Percentiles rank a stretch among this genome's conserved stretches.
phyloP scores from a whole-genome alignment of 2,329 filamentous ascomycete species.

The Sclerotinia glacialis region DNA sequence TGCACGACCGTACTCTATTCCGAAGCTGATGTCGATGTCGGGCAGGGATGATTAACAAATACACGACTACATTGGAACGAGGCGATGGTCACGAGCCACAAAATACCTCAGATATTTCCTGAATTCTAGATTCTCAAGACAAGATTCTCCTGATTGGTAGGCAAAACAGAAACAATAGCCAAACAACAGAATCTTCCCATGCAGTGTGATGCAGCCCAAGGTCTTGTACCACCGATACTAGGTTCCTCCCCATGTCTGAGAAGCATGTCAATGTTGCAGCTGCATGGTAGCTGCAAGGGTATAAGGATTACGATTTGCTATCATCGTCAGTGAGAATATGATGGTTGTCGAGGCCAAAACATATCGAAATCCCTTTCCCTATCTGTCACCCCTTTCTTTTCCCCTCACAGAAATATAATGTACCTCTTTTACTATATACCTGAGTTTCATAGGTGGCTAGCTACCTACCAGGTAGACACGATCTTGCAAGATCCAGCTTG shows the following conservation, averaged over 20 bases:
- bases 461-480: too few species aligned
- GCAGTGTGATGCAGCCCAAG: not conserved
- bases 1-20: too few species aligned
- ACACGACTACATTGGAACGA: too few species aligned
- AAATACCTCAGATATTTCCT: too few species aligned
- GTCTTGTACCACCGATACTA: not conserved
- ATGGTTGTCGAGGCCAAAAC: not conserved
- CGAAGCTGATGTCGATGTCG: too few species aligned
- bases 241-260: conserved; percentile 1
- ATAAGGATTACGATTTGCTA: not conserved
- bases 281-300: not conserved
- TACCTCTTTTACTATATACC: too few species aligned
- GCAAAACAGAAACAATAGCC: not conserved
- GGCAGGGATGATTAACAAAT: too few species aligned
- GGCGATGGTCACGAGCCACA: too few species aligned
- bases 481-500: not conserved
- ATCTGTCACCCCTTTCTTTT: too few species aligned
- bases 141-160: too few species aligned
- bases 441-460: not conserved
- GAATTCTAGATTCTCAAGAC: too few species aligned
- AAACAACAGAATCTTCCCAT: not conserved
- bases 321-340: not conserved
- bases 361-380: not conserved
- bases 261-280: not conserved
- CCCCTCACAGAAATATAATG: not conserved